Evolutionary conservation across 1,284 basidiomycete species (phyloP), one percentile per base, ranked within the genome.

Genomic region (Heterobasidion annosum): DNA sequence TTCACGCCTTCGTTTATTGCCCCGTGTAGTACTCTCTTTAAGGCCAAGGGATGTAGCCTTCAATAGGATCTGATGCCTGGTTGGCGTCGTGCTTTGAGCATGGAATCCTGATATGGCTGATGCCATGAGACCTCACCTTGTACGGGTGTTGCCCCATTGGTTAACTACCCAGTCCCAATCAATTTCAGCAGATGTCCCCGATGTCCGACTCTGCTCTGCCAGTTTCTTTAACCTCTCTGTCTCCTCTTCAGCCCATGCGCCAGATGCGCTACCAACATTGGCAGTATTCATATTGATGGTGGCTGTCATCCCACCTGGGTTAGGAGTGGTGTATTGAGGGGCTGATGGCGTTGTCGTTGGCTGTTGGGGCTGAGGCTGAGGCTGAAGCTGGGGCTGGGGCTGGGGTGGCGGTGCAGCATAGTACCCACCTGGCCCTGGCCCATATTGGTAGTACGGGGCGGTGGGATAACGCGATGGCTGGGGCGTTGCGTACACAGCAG

Each of bases 241-340:
- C 63, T 90, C 88, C 56, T 86, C 85, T 6, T 87, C 83, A 2
- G 83, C 80, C 88, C 88, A 90, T 9, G 83, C 75, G 0, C 86
- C 86, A 56, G 83, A 82, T 52, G 81, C 81, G 18, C 77, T 77
- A 12, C 73, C 74, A 9, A 71, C 63, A 55, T 62, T 69, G 57
- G 67, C 68, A 1, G 71, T 63, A 3, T 73, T 63, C 34, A 72
- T 64, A 13, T 69, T 68, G 2, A 69, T 62, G 10, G 68, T 67
- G 15, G 62, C 53, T 18, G 68, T 63, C 3, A 68, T 58, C 4
- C 61, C 50, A 16, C 63, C 60, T 35, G 59, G 18, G 8, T 50
- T 40, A 1, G 57, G 34, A 16, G 45, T 45, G 13, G 53, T 34
- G n/a, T 57, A 57, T 37, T 59, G 56, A 47, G 59, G 35, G 46